phyloP scores from a whole-genome alignment of 768 basidiomycete species.

The Mrakia gelida region DNA sequence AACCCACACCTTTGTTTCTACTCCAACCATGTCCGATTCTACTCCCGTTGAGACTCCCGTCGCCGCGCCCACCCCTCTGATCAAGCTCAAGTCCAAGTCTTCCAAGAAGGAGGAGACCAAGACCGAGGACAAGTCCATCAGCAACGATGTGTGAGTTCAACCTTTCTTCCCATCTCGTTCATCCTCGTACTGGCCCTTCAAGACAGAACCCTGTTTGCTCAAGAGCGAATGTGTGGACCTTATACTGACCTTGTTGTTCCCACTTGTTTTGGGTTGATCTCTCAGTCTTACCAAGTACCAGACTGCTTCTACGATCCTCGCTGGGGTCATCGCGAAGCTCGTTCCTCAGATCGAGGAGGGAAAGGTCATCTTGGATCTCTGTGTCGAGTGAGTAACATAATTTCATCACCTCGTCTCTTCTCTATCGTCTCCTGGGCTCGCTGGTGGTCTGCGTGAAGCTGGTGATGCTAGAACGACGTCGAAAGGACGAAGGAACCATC shows the following conservation, averaged over 20 bases:
- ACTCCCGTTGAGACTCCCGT: slow-evolving; percentile 15
- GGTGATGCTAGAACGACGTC: not conserved
- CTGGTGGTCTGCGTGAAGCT: not conserved
- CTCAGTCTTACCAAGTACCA: slow-evolving; percentile 51
- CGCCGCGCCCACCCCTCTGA: slow-evolving; percentile 10
- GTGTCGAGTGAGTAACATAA: slow-evolving; percentile 54
- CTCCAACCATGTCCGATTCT: slow-evolving; percentile 3
- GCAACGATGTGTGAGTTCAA: slow-evolving; percentile 42
- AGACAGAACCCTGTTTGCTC: not conserved
- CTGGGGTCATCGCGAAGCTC: slow-evolving; percentile 77
- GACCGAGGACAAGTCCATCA: slow-evolving; percentile 42
- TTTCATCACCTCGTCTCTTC: not conserved
- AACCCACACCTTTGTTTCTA: slow-evolving; percentile 2
- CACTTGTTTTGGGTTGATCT: not conserved
- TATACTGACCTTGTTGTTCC: not conserved
- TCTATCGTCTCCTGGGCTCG: not conserved
- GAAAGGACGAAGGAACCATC: not conserved
- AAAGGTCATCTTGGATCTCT: slow-evolving; percentile 80
- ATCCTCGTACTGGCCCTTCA: not conserved
- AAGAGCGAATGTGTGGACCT: no score
- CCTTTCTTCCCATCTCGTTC: not conserved
- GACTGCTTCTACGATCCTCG: slow-evolving; percentile 88
- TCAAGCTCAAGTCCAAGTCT: slow-evolving; percentile 34
- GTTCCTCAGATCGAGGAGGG: slow-evolving; percentile 71
- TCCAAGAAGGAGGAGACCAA: slow-evolving; percentile 36